These are phyloP conservation scores for Trichosanthes cucumerina DNA, from an alignment of 306 rosid species.

Conservation along the genomic window DNA sequence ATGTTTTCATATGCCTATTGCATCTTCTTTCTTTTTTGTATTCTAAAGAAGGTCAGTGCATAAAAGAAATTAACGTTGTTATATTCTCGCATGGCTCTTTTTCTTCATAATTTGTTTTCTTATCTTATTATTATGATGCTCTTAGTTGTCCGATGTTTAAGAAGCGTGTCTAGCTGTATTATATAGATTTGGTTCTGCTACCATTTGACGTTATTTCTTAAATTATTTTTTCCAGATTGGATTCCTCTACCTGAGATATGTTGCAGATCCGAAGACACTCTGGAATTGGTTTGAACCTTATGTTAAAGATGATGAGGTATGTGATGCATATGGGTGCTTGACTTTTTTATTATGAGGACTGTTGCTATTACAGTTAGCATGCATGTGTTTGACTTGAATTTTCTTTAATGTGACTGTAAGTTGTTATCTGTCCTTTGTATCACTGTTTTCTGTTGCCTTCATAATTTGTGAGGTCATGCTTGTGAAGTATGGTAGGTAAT, in stretches of 20 bases:
- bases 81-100: neutral
- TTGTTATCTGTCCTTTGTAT: neutral
- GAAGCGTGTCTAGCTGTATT: neutral
- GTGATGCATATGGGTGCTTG: conserved; percentile 11
- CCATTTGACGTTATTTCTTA: conserved; percentile 7
- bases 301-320: conserved; percentile 82
- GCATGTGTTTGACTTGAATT: neutral
- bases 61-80: neutral
- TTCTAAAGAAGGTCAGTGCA: neutral
- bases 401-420: neutral
- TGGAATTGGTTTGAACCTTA: conserved; percentile 97
- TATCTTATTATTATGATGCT: neutral
- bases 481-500: neutral
- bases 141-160: neutral
- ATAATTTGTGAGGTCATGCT: neutral
- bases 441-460: neutral
- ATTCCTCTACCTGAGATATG: conserved; percentile 91
- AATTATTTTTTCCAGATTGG: conserved; percentile 52
- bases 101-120: neutral
- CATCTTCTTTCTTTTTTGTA: neutral
- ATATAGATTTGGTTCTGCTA: neutral
- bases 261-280: conserved; percentile 78
- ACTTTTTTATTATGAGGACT: conserved; percentile 2
- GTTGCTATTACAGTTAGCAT: neutral
- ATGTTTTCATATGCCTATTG: neutral